Percentiles rank a stretch among this genome's conserved stretches.
phyloP scores from a whole-genome alignment of 495 filamentous ascomycete genomes.

The Tetracladium marchalianum region DNA sequence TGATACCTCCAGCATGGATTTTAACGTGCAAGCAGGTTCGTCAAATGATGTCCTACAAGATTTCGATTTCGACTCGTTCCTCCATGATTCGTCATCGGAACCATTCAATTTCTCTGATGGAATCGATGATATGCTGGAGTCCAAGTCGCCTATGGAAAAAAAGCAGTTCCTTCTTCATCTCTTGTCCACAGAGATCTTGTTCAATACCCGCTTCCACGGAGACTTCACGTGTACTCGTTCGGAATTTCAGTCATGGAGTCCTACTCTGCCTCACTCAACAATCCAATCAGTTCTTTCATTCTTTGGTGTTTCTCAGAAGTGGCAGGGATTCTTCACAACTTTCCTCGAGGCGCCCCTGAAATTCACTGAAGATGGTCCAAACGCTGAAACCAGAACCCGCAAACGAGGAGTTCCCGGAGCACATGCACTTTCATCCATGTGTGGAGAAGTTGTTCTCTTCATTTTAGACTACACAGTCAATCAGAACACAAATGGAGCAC shows the following conservation, averaged over 20 bases:
- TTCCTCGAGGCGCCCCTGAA: constrained; percentile 52
- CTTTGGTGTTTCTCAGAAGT: constrained; percentile 49
- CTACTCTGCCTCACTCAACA: constrained; percentile 50
- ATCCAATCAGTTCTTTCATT: constrained; percentile 45
- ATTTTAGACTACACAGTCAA: constrained; percentile 59
- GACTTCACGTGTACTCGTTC: constrained; percentile 52
- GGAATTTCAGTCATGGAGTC: constrained; percentile 52
- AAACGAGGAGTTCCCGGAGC: constrained; percentile 48
- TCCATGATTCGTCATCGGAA: not conserved
- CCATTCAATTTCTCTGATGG: constrained; percentile 17
- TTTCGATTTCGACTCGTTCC: no score
- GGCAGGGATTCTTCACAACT: constrained; percentile 50
- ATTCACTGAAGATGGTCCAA: constrained; percentile 43
- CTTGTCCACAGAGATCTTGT: constrained; percentile 51
- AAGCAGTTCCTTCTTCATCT: constrained; percentile 54
- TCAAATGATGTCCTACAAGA: not conserved
- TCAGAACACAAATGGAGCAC: constrained; percentile 38
- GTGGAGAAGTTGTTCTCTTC: constrained; percentile 54
- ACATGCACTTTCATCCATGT: constrained; percentile 47
- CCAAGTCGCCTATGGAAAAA: constrained; percentile 36
- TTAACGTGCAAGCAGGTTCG: no score
- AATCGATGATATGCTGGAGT: constrained; percentile 12
- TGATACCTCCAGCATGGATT: no score
- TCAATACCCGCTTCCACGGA: constrained; percentile 45
- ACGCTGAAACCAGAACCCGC: constrained; percentile 28